These are phyloP conservation scores for Backusella mclennaniae DNA, from an alignment of 192 early-diverging fungal genomes.

Conservation along the genomic window DNA sequence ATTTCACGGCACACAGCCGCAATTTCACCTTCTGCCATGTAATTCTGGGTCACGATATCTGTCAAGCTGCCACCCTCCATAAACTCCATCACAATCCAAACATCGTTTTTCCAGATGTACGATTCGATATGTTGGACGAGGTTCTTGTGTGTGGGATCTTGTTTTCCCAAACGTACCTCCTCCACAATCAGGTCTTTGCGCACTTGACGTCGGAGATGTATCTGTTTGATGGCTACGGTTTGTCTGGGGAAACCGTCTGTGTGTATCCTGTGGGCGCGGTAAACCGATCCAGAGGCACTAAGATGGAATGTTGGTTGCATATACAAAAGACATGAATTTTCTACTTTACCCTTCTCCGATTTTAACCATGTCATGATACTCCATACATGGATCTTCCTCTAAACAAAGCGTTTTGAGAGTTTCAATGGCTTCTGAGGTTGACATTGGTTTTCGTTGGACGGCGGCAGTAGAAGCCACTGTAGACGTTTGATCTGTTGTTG, in stretches of 20 bases:
- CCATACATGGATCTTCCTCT: slow-evolving; percentile 8
- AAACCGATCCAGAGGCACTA: slow-evolving; percentile 90
- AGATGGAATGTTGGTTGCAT: neutral
- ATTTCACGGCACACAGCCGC: slow-evolving; percentile 79
- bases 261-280: slow-evolving; percentile 70
- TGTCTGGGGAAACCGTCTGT: slow-evolving; percentile 48
- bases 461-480: neutral
- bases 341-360: slow-evolving; percentile 80
- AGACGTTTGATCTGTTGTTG: neutral
- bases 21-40: slow-evolving; percentile 81
- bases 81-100: slow-evolving; percentile 92
- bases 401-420: neutral
- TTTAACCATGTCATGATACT: slow-evolving; percentile 81
- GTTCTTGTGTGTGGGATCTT: slow-evolving; percentile 67
- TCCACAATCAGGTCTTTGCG: slow-evolving; percentile 95
- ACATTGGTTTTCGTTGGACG: neutral
- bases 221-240: slow-evolving; percentile 91
- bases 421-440: neutral
- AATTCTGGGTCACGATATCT: slow-evolving; percentile 75
- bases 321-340: neutral
- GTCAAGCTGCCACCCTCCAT: slow-evolving; percentile 89
- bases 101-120: slow-evolving; percentile 72
- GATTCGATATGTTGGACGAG: slow-evolving; percentile 88
- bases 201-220: slow-evolving; percentile 89
- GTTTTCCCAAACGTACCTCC: slow-evolving; percentile 83